Evolutionary conservation across 768 basidiomycete species (phyloP).

Genomic region (Sporobolomyces phaffii): DNA sequence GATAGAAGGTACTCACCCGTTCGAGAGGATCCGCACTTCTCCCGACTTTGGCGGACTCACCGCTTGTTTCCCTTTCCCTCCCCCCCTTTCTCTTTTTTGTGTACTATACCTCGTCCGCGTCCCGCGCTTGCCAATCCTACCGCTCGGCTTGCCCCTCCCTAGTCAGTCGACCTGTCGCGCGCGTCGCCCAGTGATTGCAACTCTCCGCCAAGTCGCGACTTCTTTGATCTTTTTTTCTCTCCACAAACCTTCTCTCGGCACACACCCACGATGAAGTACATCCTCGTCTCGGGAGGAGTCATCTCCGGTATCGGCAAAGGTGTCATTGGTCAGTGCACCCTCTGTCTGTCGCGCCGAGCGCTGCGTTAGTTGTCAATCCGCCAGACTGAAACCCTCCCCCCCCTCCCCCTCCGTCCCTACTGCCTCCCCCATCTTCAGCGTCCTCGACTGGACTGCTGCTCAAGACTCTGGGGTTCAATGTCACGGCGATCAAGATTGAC

Average conservation of each 20-base stretch:
- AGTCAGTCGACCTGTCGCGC: too few relatives aligned
- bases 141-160: too few relatives aligned
- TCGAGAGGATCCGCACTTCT: too few relatives aligned
- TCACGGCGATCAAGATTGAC: slow-evolving; percentile 98
- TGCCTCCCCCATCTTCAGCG: too few relatives aligned
- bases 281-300: slow-evolving; percentile 91
- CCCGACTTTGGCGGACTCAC: too few relatives aligned
- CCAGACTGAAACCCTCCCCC: not conserved
- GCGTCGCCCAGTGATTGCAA: too few relatives aligned
- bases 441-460: slow-evolving; percentile 92
- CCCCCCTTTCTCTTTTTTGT: not conserved
- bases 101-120: not conserved
- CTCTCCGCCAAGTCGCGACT: too few relatives aligned
- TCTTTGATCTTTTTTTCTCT: not conserved
- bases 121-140: too few relatives aligned
- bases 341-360: not conserved
- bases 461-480: slow-evolving; percentile 90
- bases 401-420: too few relatives aligned
- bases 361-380: not conserved
- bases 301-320: slow-evolving; percentile 99
- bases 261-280: slow-evolving; percentile 66
- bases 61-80: not conserved
- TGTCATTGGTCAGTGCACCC: slow-evolving; percentile 69
- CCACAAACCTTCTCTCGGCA: slow-evolving; percentile 51
- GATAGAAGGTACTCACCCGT: too few relatives aligned